Base-by-base conservation (phyloP, 345 rosid species). In the Rhodamnia argentea region DNA sequence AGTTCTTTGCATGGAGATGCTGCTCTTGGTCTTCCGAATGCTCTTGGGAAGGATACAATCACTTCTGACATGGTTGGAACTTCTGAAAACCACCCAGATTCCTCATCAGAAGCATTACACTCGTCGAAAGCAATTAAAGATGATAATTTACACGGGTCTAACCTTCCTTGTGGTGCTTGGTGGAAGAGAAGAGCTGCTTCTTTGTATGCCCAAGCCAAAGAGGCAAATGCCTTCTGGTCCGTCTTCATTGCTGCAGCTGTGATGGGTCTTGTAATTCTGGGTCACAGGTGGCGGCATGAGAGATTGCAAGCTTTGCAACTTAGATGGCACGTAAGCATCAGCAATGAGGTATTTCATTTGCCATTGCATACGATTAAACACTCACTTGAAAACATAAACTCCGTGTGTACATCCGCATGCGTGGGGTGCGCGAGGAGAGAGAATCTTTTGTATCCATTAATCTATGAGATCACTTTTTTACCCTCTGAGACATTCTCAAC, bases 231-330 rank as follows among this genome's bases (percentile, higher is more conserved):
- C 32, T 88, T 96, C 27, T 98, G 99, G 99, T 96, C 99, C 27
- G 87, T 98, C 85, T 96, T 95, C 76, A 83, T 98, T 90, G 98
- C 99, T 57, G 99, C 98, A 14, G 95, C 99, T 56, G 95, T 98
- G 84, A 91, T 95, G 89, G 99, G 99, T 83, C 91, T 98, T 56
- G 99, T 96, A 40, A 93, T 98, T 90, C 93, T 98, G 85, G 97
- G 99, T 86, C 99, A 96, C 87, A 97, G 90, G n/a, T 96, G 98
- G 99, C 99, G 91, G 83, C 98, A 94, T 83, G 99, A 98, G 84
- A 95, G 94, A 93, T 94, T 96, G 99, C 96, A 95, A 86, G 90
- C 89, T 88, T 90, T 96, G 93, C 99, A 95, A 50, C 94, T 92
- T 86, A 97, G 92, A 85, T 95, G 98, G 98, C 98, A 94, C 44